Conservation (phyloP, 2,329 filamentous ascomycete genomes). For the Chaetomiaceae sp. region DNA sequence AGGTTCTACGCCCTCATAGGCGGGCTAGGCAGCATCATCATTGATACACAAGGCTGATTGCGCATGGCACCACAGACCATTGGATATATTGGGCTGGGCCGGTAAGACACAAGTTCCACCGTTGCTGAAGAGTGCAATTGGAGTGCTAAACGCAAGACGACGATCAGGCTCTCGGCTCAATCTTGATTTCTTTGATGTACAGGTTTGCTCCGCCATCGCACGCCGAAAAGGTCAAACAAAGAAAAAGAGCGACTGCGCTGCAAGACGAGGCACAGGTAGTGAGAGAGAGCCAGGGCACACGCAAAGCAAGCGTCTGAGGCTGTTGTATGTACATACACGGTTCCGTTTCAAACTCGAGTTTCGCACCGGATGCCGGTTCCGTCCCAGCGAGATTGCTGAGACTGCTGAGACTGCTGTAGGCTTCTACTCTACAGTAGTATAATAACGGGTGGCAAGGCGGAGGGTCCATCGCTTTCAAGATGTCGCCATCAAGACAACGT, state of each 20-base stretch:
- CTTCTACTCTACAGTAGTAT: no score
- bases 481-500: no score
- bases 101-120: conserved; percentile 17
- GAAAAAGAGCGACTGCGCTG: not conserved
- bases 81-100: conserved; percentile 39
- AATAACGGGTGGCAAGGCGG: no score
- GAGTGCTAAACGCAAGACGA: not conserved
- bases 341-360: no score
- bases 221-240: not conserved
- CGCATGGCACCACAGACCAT: conserved; percentile 27
- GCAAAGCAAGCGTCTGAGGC: no score
- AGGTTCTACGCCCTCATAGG: not conserved
- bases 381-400: no score
- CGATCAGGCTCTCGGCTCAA: conserved; percentile 20
- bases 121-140: not conserved
- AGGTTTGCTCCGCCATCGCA: conserved; percentile 32
- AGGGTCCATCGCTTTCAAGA: no score
- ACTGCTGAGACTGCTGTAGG: no score
- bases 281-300: no score
- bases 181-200: conserved; percentile 30
- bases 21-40: conserved; percentile 3
- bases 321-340: no score
- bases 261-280: not conserved
- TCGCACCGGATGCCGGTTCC: no score
- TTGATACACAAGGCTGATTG: conserved; percentile 21